Conservation (phyloP, 371 early-diverging fungal species). For the Phascolomyces articulosus region DNA sequence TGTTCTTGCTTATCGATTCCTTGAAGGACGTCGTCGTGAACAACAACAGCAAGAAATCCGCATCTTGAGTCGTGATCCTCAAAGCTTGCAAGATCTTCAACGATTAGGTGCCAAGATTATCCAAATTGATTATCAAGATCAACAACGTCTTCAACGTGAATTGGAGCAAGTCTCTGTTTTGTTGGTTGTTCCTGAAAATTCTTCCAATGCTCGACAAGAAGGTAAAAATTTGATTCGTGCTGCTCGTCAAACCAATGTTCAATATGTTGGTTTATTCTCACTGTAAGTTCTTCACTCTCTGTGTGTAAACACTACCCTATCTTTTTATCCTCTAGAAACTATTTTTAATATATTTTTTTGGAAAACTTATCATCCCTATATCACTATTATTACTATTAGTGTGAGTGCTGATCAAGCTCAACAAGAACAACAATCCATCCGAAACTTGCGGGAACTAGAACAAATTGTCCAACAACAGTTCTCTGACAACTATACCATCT, state of each 20-base stretch:
- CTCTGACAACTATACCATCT: conserved; percentile 27
- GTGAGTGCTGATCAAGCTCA: not conserved
- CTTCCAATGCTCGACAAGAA: conserved; percentile 25
- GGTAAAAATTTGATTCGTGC: conserved; percentile 34
- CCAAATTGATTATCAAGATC: conserved; percentile 32
- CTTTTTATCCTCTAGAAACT: no score
- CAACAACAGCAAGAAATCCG: conserved; percentile 23
- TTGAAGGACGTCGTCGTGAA: conserved; percentile 16
- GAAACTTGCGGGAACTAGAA: conserved; percentile 29
- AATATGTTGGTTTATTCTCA: conserved; percentile 35
- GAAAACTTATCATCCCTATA: no score
- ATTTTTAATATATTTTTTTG: no score
- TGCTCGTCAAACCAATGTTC: conserved; percentile 24
- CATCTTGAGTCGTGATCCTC: conserved; percentile 27
- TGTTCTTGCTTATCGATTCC: conserved; percentile 33
- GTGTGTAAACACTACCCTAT: not conserved
- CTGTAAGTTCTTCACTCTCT: conserved; percentile 23
- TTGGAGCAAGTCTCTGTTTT: conserved; percentile 23
- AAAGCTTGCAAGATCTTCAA: conserved; percentile 27
- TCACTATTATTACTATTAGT: conserved; percentile 1
- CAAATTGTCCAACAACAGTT: conserved; percentile 26
- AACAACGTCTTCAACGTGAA: conserved; percentile 22
- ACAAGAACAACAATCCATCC: conserved; percentile 18
- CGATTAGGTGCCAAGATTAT: conserved; percentile 35
- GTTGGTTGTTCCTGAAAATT: conserved; percentile 35